Conservation (phyloP, 805 yeast species). For the Lipomyces spencermartinsiae region DNA sequence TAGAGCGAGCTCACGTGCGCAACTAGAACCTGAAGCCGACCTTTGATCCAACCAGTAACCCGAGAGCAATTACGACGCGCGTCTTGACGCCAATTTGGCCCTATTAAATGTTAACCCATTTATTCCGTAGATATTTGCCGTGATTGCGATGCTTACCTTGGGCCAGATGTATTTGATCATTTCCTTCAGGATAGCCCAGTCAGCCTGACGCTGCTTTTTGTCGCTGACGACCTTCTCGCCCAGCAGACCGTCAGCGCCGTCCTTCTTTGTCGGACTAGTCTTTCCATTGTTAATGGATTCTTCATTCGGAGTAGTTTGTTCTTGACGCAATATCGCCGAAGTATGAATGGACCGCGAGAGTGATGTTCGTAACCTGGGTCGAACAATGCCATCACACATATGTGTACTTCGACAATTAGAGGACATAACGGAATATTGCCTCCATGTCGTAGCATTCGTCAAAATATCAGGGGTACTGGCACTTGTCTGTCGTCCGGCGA, state of each 20-base stretch:
- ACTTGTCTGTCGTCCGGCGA: background rate
- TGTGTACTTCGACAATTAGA: background rate
- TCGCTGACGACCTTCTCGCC: slow-evolving; percentile 24
- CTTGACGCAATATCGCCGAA: background rate
- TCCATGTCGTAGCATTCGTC: background rate
- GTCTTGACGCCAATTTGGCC: slow-evolving; percentile 67
- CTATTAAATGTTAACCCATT: slow-evolving; percentile 34
- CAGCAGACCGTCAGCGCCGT: slow-evolving; percentile 17
- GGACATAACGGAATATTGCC: background rate
- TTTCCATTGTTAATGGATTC: background rate
- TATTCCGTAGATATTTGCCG: background rate
- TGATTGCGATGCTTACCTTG: slow-evolving; percentile 38
- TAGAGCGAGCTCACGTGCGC: background rate
- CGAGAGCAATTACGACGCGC: slow-evolving; percentile 77
- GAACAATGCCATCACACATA: background rate
- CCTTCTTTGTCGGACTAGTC: slow-evolving; percentile 2
- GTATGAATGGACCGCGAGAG: background rate
- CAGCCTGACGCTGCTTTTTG: slow-evolving; percentile 34
- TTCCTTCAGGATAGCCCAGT: slow-evolving; percentile 60
- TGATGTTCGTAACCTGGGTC: background rate
- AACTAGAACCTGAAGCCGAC: slow-evolving; percentile 10
- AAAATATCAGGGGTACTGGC: background rate
- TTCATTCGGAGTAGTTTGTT: background rate
- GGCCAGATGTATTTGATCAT: slow-evolving; percentile 83
- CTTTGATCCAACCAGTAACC: slow-evolving; percentile 78